Evolutionary conservation across 192 early-diverging fungal species (phyloP), one percentile per base, ranked within the genome.

Genomic region (Cladochytrium replicatum): DNA sequence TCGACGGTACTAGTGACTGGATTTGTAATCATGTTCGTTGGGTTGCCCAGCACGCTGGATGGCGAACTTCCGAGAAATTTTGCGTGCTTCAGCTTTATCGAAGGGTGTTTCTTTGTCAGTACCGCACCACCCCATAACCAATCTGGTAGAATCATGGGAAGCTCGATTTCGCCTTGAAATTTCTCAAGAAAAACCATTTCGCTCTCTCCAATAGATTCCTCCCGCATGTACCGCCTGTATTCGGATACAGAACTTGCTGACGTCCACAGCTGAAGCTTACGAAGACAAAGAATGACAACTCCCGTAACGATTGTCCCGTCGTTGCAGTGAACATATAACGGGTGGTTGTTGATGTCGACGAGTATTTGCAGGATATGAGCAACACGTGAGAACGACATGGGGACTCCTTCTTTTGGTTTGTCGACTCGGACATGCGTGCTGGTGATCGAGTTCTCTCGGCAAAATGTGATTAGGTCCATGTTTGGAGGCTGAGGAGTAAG

Each of bases 251-350:
- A 70, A 19, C 75, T 77, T 6, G 84, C 69, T 23, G 80, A 55
- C 7, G 77, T 82, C 93, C 93, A 97, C 53, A 85, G 74, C 70
- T 94, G 89, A 37, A 98, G 59, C 51, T 89, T 93, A 28, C 94
- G 75, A 50, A 98, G 51, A 58, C 88, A 91, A 55, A 86, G 82
- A 8, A 93, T 62, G 1, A 89, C 75, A 2, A 91, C 61, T 0
- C 87, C 86, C 1, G 88, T 94, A 27, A 91, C 87, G 48, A 84
- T 74, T 1, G 85, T 78, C 7, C 92, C 92, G 56, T 96, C 88
- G 25, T 89, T 61, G 54, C 92, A 96, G 59, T 98, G 94, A 3
- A 98, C 48, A 56, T 86, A 96, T 21, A 93, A 49, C 0, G 92
- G 94, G 32, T 72, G 54, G 42, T 82, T 80, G 1, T 47, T 29